A percentile compares a stretch with the other conserved stretches of the same genome.
phyloP scores from a whole-genome alignment of 2,329 filamentous ascomycete genomes.

The Teratosphaeria pseudoeucalypti region DNA sequence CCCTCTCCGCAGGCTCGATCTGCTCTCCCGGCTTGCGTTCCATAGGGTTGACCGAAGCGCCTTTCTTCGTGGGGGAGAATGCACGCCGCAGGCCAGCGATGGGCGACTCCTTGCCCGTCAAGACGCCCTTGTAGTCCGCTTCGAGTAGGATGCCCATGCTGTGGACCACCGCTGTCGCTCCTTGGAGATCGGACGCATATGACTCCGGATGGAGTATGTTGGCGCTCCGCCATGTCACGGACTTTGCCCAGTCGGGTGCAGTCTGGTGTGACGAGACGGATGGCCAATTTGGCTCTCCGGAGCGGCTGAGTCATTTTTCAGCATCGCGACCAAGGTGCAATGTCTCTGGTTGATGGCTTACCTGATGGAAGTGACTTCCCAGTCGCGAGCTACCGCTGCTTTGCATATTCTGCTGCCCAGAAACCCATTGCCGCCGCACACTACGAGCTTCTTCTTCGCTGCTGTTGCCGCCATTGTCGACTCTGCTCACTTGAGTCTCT shows the following conservation, averaged over 20 bases:
- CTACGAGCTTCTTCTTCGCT: slow-evolving; percentile 63
- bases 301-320: slow-evolving; percentile 53
- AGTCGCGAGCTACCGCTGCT: slow-evolving; percentile 71
- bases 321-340: neutral
- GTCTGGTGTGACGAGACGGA: slow-evolving; percentile 59
- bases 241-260: slow-evolving; percentile 69
- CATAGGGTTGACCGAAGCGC: slow-evolving; percentile 57
- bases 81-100: slow-evolving; percentile 66
- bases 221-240: slow-evolving; percentile 77
- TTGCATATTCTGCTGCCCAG: slow-evolving; percentile 79
- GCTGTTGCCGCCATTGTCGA: neutral
- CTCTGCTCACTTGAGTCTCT: neutral
- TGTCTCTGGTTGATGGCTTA: slow-evolving; percentile 30
- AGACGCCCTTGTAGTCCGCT: slow-evolving; percentile 90
- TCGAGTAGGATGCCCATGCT: slow-evolving; percentile 93
- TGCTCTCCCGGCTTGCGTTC: slow-evolving; percentile 48
- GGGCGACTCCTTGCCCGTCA: slow-evolving; percentile 76
- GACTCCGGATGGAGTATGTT: slow-evolving; percentile 76
- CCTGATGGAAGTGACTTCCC: slow-evolving; percentile 91
- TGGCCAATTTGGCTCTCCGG: slow-evolving; percentile 79
- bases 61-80: slow-evolving; percentile 55
- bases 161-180: slow-evolving; percentile 80
- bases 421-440: slow-evolving; percentile 91
- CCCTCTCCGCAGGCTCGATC: slow-evolving; percentile 55
- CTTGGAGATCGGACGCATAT: slow-evolving; percentile 65